phyloP scores from a whole-genome alignment of 1,284 basidiomycete species.

The Athelia sp. region DNA sequence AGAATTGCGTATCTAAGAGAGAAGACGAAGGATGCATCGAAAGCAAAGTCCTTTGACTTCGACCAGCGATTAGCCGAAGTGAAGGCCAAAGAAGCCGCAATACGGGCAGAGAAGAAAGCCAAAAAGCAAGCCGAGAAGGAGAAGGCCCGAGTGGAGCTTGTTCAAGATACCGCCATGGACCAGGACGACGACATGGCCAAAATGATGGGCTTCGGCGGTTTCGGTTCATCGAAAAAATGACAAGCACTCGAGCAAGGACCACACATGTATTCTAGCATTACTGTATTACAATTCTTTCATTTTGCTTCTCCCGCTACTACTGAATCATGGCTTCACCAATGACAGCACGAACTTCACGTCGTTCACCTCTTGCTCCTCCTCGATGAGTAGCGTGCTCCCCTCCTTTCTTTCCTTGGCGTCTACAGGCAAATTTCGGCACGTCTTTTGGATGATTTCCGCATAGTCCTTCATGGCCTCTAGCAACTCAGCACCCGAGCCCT shows the following conservation, averaged over 20 bases:
- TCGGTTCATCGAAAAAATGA: slow-evolving; percentile 79
- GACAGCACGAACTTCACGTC: slow-evolving; percentile 78
- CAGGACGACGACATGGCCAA: slow-evolving; percentile 66
- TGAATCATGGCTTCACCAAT: slow-evolving; percentile 41
- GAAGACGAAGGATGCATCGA: slow-evolving; percentile 74
- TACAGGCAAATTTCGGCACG: slow-evolving; percentile 69
- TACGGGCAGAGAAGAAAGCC: slow-evolving; percentile 66
- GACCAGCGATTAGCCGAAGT: slow-evolving; percentile 84
- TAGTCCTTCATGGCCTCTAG: slow-evolving; percentile 69
- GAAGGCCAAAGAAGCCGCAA: slow-evolving; percentile 61
- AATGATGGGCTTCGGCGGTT: slow-evolving; percentile 93
- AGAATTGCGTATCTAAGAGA: slow-evolving; percentile 87
- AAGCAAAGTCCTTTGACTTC: slow-evolving; percentile 90
- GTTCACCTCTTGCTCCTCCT: slow-evolving; percentile 86
- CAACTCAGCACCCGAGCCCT: slow-evolving; percentile 63
- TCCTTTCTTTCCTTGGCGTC: slow-evolving; percentile 51
- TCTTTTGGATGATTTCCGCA: slow-evolving; percentile 71
- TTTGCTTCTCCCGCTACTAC: no score
- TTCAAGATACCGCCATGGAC: slow-evolving; percentile 46
- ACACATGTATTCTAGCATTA: slow-evolving; percentile 14
- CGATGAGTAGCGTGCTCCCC: slow-evolving; percentile 51
- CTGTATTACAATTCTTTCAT: slow-evolving; percentile 22
- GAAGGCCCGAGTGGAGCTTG: slow-evolving; percentile 57
- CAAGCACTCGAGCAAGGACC: background rate
- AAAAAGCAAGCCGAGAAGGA: slow-evolving; percentile 71